Base-by-base conservation (phyloP, 2,329 filamentous ascomycete species). In the Fusarium protoensiforme region DNA sequence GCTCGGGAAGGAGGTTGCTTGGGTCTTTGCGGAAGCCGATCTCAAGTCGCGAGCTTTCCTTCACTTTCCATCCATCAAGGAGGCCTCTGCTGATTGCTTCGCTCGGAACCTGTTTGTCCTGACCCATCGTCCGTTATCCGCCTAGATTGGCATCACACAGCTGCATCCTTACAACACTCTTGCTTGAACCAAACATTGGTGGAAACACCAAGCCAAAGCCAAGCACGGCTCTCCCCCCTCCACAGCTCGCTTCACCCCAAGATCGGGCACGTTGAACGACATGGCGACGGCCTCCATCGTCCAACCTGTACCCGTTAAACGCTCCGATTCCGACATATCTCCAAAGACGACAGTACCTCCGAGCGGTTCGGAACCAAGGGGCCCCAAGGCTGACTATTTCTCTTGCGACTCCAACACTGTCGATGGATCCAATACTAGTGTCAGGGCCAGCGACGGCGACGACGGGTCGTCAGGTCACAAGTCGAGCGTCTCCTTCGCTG, bases 261-360 rank as follows among this genome's bases (percentile, higher is more conserved):
- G 48, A 64, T 54, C 43, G 48, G 54, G 43, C 36, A 41, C 63
- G 59, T 39, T 56, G 35, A 64, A 64, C 68, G 63, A 69, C 31
- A 75, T 71, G 68, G 74, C 76, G 56, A 80, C 73, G 39, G 31
- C 64, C 43, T 75, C 79, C 36, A 72, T 69, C 54, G 63, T 65
- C 57, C 78, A 76, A 61, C 74, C 73, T 74, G 56, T 67, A 54
- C 41, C 72, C 36, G 61, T 78, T 36, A 77, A 79, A 61, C 84
- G 81, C 67, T 79, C 84, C 59, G 84, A 83, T 69, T 84, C 82
- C 20, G 84, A 86, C 53, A 75, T 87, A 64, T 87, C 85, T 65
- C 85, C 85, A 31, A 80, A 79, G 62, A 82, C 85, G 8, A 66
- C 76, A 9, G 43, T 64, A 18, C 76, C 78, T 20, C 71, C 72